Evolutionary conservation across 1,284 basidiomycete genomes (phyloP).

Genomic region (Leccinum subatratum): DNA sequence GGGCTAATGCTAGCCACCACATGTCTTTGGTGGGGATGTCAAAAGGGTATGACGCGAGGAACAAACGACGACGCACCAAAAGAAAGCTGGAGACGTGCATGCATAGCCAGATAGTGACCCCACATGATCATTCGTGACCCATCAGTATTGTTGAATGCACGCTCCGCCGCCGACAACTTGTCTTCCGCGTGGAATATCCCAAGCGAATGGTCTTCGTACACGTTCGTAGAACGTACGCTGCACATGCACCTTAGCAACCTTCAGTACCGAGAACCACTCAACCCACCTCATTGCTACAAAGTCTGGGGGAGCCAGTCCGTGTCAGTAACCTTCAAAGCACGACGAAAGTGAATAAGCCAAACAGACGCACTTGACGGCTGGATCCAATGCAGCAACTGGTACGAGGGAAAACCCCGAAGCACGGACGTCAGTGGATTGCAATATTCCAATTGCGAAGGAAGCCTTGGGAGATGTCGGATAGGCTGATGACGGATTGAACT

Average conservation of each 20-base stretch:
- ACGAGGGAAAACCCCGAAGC: conserved; percentile 86
- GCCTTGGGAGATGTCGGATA: too few relatives aligned
- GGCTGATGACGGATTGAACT: too few relatives aligned
- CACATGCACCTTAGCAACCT: conserved; percentile 6
- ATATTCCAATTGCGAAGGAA: conserved; percentile 53
- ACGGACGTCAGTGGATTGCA: conserved; percentile 78
- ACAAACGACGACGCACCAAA: conserved; percentile 53
- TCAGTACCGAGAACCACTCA: not conserved
- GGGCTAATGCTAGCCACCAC: conserved; percentile 81
- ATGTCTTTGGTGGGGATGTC: conserved; percentile 53
- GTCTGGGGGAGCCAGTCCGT: conserved; percentile 37
- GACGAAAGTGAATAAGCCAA: not conserved
- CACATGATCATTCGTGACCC: conserved; percentile 60
- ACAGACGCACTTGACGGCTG: conserved; percentile 70
- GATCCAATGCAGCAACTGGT: conserved; percentile 66
- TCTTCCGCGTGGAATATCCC: conserved; percentile 65
- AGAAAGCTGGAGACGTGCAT: conserved; percentile 82
- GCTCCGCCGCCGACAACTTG: conserved; percentile 46
- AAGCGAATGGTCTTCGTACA: conserved; percentile 88
- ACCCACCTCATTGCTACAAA: conserved; percentile 69
- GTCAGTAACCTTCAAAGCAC: conserved; percentile 9
- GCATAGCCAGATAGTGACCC: conserved; percentile 73
- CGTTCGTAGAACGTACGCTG: conserved; percentile 94
- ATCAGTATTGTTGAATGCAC: conserved; percentile 37
- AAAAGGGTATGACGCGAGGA: not conserved